phyloP scores from a whole-genome alignment of 2,329 filamentous ascomycete species.

The Diaporthe citriasiana region DNA sequence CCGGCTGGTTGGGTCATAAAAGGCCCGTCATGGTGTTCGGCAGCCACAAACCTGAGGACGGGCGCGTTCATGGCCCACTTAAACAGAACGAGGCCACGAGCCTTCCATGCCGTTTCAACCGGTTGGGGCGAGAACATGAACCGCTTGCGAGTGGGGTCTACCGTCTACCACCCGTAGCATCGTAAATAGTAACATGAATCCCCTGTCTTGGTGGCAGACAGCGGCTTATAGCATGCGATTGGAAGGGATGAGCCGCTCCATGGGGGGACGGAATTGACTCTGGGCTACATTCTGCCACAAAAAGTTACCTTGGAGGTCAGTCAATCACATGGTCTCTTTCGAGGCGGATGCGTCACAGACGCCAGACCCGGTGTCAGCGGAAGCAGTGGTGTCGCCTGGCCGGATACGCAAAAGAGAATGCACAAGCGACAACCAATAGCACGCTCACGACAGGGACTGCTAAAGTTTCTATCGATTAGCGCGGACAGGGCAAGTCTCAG shows the following conservation, averaged over 20 bases:
- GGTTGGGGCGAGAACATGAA: constrained; percentile 17
- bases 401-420: background rate
- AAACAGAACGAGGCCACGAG: constrained; percentile 19
- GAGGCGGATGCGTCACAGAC: constrained; percentile 6
- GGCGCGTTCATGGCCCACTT: constrained; percentile 12
- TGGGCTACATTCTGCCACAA: constrained; percentile 19
- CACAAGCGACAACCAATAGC: constrained; percentile 36
- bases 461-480: constrained; percentile 36
- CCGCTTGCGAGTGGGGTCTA: constrained; percentile 30
- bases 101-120: constrained; percentile 18
- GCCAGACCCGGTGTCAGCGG: constrained; percentile 14
- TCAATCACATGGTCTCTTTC: background rate
- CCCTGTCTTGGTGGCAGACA: constrained; percentile 23
- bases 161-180: constrained; percentile 18
- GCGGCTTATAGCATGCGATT: constrained; percentile 33
- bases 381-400: background rate
- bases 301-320: constrained; percentile 27
- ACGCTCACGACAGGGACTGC: constrained; percentile 34
- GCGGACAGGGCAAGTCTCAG: constrained; percentile 34
- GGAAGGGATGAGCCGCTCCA: constrained; percentile 30
- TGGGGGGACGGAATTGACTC: constrained; percentile 18
- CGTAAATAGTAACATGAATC: constrained; percentile 23
- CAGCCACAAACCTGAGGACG: constrained; percentile 4
- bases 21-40: background rate
- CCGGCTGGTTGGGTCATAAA: background rate